Evolutionary conservation across 345 rosid genomes (phyloP).

Genomic region (Boechera stricta): DNA sequence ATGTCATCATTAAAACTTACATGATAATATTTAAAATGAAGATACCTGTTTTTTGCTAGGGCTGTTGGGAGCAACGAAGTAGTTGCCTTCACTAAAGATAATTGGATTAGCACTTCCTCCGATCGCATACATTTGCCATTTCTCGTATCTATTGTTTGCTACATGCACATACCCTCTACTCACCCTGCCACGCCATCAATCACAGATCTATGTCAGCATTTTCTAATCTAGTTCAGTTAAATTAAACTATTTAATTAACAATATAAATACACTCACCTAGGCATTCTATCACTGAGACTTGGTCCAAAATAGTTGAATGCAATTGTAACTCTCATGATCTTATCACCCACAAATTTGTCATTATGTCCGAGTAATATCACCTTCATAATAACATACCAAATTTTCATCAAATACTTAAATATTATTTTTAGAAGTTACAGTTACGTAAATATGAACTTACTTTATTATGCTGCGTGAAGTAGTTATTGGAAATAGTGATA

Average conservation of each 20-base stretch:
- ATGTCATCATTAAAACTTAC: background rate
- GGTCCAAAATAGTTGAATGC: conserved; percentile 73
- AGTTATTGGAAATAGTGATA: conserved; percentile 77
- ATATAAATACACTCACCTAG: conserved; percentile 50
- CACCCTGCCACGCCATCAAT: conserved; percentile 48
- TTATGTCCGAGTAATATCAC: conserved; percentile 72
- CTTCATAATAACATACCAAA: conserved; percentile 39
- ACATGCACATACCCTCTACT: conserved; percentile 80
- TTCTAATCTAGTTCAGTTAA: background rate
- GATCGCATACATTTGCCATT: conserved; percentile 83
- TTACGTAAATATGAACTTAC: conserved; percentile 42
- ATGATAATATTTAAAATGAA: background rate
- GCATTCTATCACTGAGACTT: conserved; percentile 78
- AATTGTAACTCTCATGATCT: conserved; percentile 74
- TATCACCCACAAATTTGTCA: conserved; percentile 59
- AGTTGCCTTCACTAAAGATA: conserved; percentile 82
- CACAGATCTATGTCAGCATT: background rate
- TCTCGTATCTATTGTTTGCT: conserved; percentile 81
- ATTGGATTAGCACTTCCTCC: conserved; percentile 91
- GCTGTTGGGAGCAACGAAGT: conserved; percentile 59
- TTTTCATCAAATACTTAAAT: background rate
- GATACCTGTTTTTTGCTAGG: conserved; percentile 54
- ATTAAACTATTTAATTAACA: background rate
- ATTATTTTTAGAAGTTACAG: background rate
- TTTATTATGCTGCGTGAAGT: conserved; percentile 65